These are phyloP conservation scores for Teratosphaeria epicoccoides DNA, from an alignment of 2,329 filamentous ascomycete genomes.

Conservation along the genomic window DNA sequence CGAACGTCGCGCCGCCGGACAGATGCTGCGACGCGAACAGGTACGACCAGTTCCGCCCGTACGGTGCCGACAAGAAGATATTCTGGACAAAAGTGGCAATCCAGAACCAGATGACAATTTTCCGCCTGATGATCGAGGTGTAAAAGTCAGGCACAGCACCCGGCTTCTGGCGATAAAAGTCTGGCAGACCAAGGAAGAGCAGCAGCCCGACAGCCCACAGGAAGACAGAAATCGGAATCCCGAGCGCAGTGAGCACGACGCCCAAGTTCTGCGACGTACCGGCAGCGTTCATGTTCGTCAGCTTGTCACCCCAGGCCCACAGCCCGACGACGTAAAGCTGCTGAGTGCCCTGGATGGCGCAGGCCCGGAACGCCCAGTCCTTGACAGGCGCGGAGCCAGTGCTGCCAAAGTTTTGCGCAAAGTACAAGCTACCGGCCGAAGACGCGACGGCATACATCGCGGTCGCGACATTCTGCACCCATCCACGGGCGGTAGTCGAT, in stretches of 20 bases:
- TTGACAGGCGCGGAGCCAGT: slow-evolving; percentile 47
- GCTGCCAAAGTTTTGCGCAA: slow-evolving; percentile 52
- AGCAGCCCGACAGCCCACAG: slow-evolving; percentile 47
- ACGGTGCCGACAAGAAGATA: slow-evolving; percentile 55
- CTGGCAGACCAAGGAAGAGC: slow-evolving; percentile 52
- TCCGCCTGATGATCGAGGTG: slow-evolving; percentile 48
- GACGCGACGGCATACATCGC: slow-evolving; percentile 53
- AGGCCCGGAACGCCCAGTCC: slow-evolving; percentile 57
- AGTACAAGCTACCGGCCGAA: slow-evolving; percentile 53
- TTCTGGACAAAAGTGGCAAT: slow-evolving; percentile 44
- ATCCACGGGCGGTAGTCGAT: slow-evolving; percentile 33
- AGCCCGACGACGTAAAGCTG: slow-evolving; percentile 54
- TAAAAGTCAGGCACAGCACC: slow-evolving; percentile 58
- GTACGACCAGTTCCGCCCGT: slow-evolving; percentile 57
- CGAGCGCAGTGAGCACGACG: slow-evolving; percentile 36
- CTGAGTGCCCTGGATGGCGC: slow-evolving; percentile 55
- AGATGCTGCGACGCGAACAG: slow-evolving; percentile 50
- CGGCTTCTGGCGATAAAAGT: slow-evolving; percentile 55
- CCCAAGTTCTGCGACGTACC: slow-evolving; percentile 27
- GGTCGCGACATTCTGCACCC: slow-evolving; percentile 51
- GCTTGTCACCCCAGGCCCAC: slow-evolving; percentile 55
- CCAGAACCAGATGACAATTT: slow-evolving; percentile 52
- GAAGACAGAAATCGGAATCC: slow-evolving; percentile 46
- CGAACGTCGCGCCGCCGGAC: slow-evolving; percentile 44
- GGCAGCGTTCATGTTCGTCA: slow-evolving; percentile 36